A percentile compares a stretch with the other conserved stretches of the same genome.
Conservation (phyloP, 345 rosid genomes). For the Kernera saxatilis region DNA sequence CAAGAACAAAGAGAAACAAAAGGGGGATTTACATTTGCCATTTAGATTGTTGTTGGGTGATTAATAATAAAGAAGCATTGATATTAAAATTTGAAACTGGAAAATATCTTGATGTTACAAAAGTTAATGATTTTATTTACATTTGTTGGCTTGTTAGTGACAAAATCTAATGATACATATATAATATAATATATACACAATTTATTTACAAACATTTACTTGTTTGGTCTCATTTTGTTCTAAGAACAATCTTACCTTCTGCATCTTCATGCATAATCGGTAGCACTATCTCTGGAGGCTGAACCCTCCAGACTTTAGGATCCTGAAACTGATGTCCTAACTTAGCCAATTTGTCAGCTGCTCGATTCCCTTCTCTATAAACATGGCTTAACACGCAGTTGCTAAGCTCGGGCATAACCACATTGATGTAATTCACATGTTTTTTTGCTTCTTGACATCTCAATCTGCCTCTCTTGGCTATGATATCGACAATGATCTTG, state of each 20-base stretch:
- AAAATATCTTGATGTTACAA: neutral
- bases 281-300: constrained; percentile 56
- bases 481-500: constrained; percentile 54
- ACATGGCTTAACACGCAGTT: constrained; percentile 50
- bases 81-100: neutral
- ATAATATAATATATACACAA: neutral
- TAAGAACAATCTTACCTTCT: constrained; percentile 51
- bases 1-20: constrained; percentile 12
- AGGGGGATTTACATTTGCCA: neutral
- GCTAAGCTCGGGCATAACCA: constrained; percentile 49
- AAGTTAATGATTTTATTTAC: neutral
- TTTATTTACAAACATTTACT: neutral
- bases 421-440: constrained; percentile 41
- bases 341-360: constrained; percentile 63
- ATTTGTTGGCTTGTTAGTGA: neutral
- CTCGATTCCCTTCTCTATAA: constrained; percentile 74
- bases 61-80: constrained; percentile 13
- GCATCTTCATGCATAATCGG: constrained; percentile 68
- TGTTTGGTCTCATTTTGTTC: constrained; percentile 31
- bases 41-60: constrained; percentile 10
- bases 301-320: constrained; percentile 52
- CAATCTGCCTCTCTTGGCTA: constrained; percentile 40
- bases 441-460: constrained; percentile 43
- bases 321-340: constrained; percentile 53
- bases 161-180: constrained; percentile 12